A percentile compares a stretch with the other conserved stretches of the same genome.
Evolutionary conservation across 169 alveolate genomes (phyloP).

Genomic region (Cryptosporidium andersoni): DNA sequence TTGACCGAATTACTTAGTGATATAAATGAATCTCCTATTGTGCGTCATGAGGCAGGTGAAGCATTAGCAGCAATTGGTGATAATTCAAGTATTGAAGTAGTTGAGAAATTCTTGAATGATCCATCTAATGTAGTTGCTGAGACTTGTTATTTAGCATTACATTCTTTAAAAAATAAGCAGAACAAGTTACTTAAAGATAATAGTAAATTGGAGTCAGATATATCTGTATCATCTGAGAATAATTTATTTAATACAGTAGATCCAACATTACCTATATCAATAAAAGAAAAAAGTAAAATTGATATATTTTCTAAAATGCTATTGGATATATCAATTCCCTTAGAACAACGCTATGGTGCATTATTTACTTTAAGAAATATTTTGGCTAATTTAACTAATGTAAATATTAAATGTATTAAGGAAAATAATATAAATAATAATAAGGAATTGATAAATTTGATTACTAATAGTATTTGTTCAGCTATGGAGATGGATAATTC

Average conservation of each 20-base stretch:
- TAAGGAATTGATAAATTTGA: slow-evolving; percentile 8
- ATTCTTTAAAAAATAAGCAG: slow-evolving; percentile 71
- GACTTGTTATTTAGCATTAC: slow-evolving; percentile 28
- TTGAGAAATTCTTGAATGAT: slow-evolving; percentile 81
- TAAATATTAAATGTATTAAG: slow-evolving; percentile 67
- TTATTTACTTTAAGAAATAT: slow-evolving; percentile 79
- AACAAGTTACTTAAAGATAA: slow-evolving; percentile 63
- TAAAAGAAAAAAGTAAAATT: slow-evolving; percentile 20
- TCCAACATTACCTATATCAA: slow-evolving; percentile 72
- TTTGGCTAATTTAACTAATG: slow-evolving; percentile 60
- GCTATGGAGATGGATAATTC: slow-evolving; percentile 81
- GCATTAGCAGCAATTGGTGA: slow-evolving; percentile 77
- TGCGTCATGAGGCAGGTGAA: slow-evolving; percentile 87
- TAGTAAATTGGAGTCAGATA: slow-evolving; percentile 16
- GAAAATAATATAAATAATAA: background rate
- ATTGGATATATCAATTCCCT: slow-evolving; percentile 42
- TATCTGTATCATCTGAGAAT: slow-evolving; percentile 29
- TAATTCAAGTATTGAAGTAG: slow-evolving; percentile 79
- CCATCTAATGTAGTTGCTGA: slow-evolving; percentile 78
- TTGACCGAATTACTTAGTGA: slow-evolving; percentile 80
- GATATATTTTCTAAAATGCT: slow-evolving; percentile 52
- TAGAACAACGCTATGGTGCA: slow-evolving; percentile 78
- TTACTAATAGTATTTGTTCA: slow-evolving; percentile 76
- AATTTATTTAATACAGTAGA: slow-evolving; percentile 75
- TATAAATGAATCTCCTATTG: slow-evolving; percentile 84